Conservation (phyloP, 495 filamentous ascomycete species). For the Aspergillus taichungensis region DNA sequence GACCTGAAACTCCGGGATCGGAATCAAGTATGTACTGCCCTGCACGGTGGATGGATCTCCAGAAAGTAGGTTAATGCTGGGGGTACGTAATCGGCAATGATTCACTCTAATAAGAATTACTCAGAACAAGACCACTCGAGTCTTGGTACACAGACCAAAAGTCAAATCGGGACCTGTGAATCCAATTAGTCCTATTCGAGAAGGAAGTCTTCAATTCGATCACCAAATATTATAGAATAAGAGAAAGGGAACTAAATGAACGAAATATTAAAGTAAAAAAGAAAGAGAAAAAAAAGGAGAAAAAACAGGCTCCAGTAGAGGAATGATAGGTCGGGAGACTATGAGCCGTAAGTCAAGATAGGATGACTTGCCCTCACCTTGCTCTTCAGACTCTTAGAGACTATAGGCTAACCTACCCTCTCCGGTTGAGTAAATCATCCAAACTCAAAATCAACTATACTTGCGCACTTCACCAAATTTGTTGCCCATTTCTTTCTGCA, state of each 20-base stretch:
- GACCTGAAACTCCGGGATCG: constrained; percentile 23
- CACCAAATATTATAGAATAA: no score
- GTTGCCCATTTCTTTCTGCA: no score
- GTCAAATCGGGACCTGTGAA: no score
- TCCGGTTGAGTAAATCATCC: neutral
- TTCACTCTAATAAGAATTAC: neutral
- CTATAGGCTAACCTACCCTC: no score
- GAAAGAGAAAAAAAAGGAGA: constrained; percentile 8
- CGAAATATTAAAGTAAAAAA: neutral
- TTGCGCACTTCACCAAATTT: no score
- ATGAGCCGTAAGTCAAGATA: no score
- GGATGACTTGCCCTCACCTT: no score
- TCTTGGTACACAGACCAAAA: no score
- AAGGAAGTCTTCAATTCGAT: no score
- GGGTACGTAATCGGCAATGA: constrained; percentile 10
- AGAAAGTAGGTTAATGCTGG: constrained; percentile 1
- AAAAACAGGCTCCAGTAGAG: neutral
- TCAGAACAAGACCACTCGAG: no score
- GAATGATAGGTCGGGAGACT: neutral
- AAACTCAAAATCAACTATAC: no score
- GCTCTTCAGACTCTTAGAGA: no score
- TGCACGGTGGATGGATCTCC: neutral
- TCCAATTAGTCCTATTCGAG: neutral
- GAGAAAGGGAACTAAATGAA: constrained; percentile 6
- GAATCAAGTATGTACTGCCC: constrained; percentile 8